Percentiles rank a stretch among this genome's conserved stretches.
Evolutionary conservation across 495 filamentous ascomycete genomes (phyloP).

Genomic region (Daldinia decipiens): DNA sequence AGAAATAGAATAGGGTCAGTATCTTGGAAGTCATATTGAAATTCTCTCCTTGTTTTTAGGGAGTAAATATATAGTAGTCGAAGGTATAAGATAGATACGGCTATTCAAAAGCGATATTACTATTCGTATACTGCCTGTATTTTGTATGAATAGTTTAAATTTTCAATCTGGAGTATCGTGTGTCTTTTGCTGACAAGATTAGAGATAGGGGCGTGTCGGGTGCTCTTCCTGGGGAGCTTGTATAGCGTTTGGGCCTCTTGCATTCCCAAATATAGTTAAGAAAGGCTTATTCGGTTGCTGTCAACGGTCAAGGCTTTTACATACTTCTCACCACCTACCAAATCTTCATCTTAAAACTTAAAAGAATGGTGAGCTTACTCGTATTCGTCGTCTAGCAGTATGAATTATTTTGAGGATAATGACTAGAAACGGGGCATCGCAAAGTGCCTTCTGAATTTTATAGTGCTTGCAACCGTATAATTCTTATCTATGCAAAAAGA

Average conservation of each 20-base stretch:
- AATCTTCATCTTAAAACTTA: not conserved
- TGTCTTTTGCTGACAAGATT: not conserved
- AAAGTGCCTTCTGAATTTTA: not conserved
- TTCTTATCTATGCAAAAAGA: not conserved
- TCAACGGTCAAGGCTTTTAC: not conserved
- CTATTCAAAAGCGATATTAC: too few relatives aligned
- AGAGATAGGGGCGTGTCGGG: not conserved
- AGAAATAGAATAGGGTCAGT: conserved; percentile 41
- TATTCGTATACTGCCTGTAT: not conserved
- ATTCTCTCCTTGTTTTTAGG: not conserved
- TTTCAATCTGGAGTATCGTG: not conserved
- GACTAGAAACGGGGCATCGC: not conserved
- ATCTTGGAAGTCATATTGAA: not conserved
- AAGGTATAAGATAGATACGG: too few relatives aligned
- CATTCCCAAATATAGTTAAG: not conserved
- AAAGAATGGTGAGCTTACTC: not conserved
- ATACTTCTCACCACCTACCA: not conserved
- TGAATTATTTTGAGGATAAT: not conserved
- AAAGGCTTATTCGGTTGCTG: too few relatives aligned
- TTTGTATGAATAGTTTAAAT: not conserved
- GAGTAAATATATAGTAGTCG: not conserved
- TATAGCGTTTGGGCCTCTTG: not conserved
- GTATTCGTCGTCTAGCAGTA: not conserved
- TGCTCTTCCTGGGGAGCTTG: not conserved
- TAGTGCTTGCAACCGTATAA: not conserved